These are phyloP conservation scores for Xylariaceae sp. DNA, from an alignment of 2,329 filamentous ascomycete species.

Conservation along the genomic window DNA sequence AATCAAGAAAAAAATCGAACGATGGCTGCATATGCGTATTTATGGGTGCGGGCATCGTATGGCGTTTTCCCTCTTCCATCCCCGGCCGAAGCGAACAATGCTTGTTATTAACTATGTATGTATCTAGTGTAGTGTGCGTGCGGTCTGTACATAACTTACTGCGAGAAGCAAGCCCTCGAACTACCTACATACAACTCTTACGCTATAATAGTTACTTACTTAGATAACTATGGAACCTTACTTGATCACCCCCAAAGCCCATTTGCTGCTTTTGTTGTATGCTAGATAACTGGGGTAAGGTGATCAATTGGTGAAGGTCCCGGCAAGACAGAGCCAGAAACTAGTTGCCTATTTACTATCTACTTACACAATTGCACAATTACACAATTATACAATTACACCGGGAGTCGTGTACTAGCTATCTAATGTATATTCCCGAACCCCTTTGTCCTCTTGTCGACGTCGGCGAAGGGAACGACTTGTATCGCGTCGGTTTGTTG, in stretches of 20 bases:
- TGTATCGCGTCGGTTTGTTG: too few species aligned
- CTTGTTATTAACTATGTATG: conserved; percentile 2
- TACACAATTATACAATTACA: too few species aligned
- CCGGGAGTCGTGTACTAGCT: too few species aligned
- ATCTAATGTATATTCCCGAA: too few species aligned
- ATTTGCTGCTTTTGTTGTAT: background rate
- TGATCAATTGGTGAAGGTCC: conserved; percentile 9
- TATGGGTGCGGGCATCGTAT: conserved; percentile 11
- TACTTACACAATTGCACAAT: too few species aligned
- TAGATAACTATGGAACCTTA: too few species aligned
- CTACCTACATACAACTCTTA: too few species aligned
- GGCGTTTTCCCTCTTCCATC: background rate
- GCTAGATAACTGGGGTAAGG: background rate
- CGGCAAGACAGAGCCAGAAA: conserved; percentile 4
- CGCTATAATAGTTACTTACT: too few species aligned
- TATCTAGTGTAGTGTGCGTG: background rate
- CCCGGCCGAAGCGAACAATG: conserved; percentile 7
- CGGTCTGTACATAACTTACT: too few species aligned
- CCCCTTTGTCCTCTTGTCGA: too few species aligned
- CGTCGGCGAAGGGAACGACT: too few species aligned
- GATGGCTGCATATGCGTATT: conserved; percentile 14
- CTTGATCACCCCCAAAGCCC: background rate
- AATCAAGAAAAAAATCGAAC: conserved; percentile 8
- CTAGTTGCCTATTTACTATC: too few species aligned
- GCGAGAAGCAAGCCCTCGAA: background rate